These are phyloP conservation scores for Furcasterigmium sp. DNA, from an alignment of 2,329 filamentous ascomycete species.

Conservation along the genomic window DNA sequence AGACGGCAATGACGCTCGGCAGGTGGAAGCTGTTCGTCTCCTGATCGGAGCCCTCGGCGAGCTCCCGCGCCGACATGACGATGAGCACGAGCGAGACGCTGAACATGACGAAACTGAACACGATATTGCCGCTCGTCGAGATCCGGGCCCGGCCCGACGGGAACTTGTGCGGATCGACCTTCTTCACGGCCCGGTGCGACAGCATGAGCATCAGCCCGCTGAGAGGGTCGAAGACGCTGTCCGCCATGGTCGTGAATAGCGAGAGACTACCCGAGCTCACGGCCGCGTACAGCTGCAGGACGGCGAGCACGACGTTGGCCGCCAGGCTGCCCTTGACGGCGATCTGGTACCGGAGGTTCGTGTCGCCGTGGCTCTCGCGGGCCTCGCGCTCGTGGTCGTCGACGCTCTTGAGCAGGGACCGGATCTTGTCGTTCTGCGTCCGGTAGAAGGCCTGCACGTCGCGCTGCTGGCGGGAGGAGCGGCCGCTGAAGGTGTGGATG, in stretches of 20 bases:
- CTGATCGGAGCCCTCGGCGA: slow-evolving; percentile 44
- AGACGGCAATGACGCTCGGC: slow-evolving; percentile 79
- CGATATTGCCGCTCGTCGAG: slow-evolving; percentile 92
- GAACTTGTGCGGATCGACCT: slow-evolving; percentile 80
- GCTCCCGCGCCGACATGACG: slow-evolving; percentile 73
- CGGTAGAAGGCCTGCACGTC: slow-evolving; percentile 80
- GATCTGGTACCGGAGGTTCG: slow-evolving; percentile 70
- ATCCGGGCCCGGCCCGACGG: slow-evolving; percentile 90
- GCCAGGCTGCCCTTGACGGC: slow-evolving; percentile 63
- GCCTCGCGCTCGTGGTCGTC: slow-evolving; percentile 84
- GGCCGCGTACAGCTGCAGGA: slow-evolving; percentile 84
- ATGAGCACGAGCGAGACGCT: slow-evolving; percentile 89
- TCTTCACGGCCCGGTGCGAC: slow-evolving; percentile 80
- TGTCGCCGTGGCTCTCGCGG: slow-evolving; percentile 72
- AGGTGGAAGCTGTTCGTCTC: slow-evolving; percentile 66
- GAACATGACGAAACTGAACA: slow-evolving; percentile 95
- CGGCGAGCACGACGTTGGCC: slow-evolving; percentile 75
- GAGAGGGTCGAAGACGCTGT: slow-evolving; percentile 87
- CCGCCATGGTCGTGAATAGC: slow-evolving; percentile 95
- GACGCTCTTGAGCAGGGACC: slow-evolving; percentile 85
- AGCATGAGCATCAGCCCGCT: slow-evolving; percentile 85
- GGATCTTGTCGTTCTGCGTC: slow-evolving; percentile 87
- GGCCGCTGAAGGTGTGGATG: slow-evolving; percentile 13
- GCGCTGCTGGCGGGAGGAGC: slow-evolving; percentile 31
- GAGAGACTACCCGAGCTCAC: slow-evolving; percentile 85